Conservation (phyloP, 176 grass and related monocot genomes). For the Dendrocalamus sinicus region DNA sequence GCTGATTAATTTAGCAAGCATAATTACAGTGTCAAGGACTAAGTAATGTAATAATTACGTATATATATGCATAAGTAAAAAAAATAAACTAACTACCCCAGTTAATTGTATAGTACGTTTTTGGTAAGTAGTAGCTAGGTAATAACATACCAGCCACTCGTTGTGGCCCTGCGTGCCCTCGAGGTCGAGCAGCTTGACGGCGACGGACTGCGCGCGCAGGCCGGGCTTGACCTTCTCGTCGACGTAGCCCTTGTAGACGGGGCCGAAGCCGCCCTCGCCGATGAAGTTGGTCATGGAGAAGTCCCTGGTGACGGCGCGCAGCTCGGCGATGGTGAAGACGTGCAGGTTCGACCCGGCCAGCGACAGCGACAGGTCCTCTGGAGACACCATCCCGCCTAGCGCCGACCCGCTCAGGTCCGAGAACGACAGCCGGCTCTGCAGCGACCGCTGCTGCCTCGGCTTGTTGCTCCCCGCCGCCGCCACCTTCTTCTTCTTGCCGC, state of each 20-base stretch:
- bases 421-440: conserved; percentile 74
- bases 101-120: background rate
- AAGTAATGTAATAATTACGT: background rate
- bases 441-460: conserved; percentile 31
- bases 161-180: conserved; percentile 81
- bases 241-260: conserved; percentile 90
- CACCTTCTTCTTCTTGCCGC: conserved; percentile 25
- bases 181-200: conserved; percentile 87
- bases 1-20: background rate
- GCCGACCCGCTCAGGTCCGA: conserved; percentile 65
- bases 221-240: conserved; percentile 76
- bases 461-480: conserved; percentile 1
- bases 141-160: conserved; percentile 74
- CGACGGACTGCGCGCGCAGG: conserved; percentile 67
- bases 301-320: conserved; percentile 65
- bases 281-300: conserved; percentile 90
- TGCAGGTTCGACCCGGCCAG: conserved; percentile 79
- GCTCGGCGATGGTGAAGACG: conserved; percentile 70
- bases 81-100: too few relatives aligned
- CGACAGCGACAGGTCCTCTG: conserved; percentile 88
- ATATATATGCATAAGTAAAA: background rate
- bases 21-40: background rate
- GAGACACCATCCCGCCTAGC: conserved; percentile 63
- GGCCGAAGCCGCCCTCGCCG: conserved; percentile 82
- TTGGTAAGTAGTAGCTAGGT: background rate